phyloP scores from a whole-genome alignment of 225 moss, liverwort and hornwort species.

The Sphagnum contortum region DNA sequence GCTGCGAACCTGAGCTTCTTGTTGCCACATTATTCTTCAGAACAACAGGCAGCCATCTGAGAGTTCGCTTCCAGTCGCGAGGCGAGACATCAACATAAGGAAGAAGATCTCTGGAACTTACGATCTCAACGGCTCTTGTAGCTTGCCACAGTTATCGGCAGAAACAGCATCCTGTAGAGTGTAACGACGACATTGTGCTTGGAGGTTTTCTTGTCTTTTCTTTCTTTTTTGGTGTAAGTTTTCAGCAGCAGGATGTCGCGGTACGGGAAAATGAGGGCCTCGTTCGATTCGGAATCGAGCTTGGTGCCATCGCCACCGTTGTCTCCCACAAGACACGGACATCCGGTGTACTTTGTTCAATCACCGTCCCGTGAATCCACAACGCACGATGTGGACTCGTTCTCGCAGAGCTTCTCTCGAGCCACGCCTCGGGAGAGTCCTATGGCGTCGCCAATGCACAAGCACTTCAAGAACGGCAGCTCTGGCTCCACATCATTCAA shows the following conservation, averaged over 20 bases:
- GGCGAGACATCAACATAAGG: too few species aligned
- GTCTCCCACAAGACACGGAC: constrained; percentile 41
- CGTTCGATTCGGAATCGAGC: constrained; percentile 49
- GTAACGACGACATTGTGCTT: too few species aligned
- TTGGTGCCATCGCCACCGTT: constrained; percentile 37
- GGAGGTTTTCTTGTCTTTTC: too few species aligned
- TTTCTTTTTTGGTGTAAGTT: too few species aligned
- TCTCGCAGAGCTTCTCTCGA: constrained; percentile 69
- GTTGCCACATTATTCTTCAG: too few species aligned
- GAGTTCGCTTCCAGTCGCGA: too few species aligned
- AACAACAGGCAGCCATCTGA: too few species aligned
- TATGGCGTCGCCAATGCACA: constrained; percentile 58
- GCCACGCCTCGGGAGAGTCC: constrained; percentile 59
- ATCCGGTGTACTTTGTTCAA: constrained; percentile 78
- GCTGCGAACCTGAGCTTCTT: too few species aligned
- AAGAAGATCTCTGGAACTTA: too few species aligned
- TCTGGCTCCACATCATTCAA: constrained; percentile 38
- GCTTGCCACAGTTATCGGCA: too few species aligned
- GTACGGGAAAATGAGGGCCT: constrained; percentile 50
- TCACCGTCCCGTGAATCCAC: constrained; percentile 73
- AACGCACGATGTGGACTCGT: constrained; percentile 56
- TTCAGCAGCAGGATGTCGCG: constrained; percentile 18
- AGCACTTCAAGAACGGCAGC: constrained; percentile 33
- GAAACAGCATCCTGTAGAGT: too few species aligned
- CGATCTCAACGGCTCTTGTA: too few species aligned